Base-by-base conservation (phyloP, 495 filamentous ascomycete species). In the Hyaloscypha finlandica region DNA sequence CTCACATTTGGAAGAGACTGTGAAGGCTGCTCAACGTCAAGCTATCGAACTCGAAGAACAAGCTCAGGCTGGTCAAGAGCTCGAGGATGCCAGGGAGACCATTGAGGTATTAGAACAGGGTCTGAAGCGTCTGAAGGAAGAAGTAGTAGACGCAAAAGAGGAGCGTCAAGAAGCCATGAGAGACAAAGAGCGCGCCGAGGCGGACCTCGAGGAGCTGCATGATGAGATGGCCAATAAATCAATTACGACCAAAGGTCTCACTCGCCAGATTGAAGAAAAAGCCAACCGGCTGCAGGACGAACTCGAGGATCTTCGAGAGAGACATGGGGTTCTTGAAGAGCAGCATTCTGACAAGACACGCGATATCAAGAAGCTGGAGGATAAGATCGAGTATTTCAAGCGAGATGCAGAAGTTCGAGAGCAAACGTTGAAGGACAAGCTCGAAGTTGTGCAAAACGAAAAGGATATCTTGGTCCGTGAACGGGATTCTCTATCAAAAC, bases 221-320 rank as follows among this genome's bases (percentile, higher is more conserved):
- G 88, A 91, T 55, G 90, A 94, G 69, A 86, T 93, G 81, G 82
- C 88, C 8, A 88, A 93, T 74, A 93, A 92, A 73, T 92, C 90
- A 0, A 83, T 93, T 62, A 88, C 85, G 29, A 89, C 89, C 32
- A 93, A 89, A 73, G 89, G 88, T n/a, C 80, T 92, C 16, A 89
- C 86, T 57, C 84, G 90, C 45, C 90, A 92, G 76, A 84, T 91
- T 20, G 91, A 94, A 71, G 88, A 91, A 64, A 89, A 87, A 73
- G 81, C 84, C 4, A 78, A 82, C 64, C 85, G 85, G 59, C 79
- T 94, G 25, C 86, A 92, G 67, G 77, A 82, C 59, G 88, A 94
- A 67, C 74, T 92, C 16, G 81, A 80, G 52, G 78, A 81, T 14
- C 77, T 92, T 57, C 83, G 85, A 42, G 81, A 88, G 63, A 84